Conservation (phyloP, 2,329 filamentous ascomycete genomes). For the Ascochyta lentis region DNA sequence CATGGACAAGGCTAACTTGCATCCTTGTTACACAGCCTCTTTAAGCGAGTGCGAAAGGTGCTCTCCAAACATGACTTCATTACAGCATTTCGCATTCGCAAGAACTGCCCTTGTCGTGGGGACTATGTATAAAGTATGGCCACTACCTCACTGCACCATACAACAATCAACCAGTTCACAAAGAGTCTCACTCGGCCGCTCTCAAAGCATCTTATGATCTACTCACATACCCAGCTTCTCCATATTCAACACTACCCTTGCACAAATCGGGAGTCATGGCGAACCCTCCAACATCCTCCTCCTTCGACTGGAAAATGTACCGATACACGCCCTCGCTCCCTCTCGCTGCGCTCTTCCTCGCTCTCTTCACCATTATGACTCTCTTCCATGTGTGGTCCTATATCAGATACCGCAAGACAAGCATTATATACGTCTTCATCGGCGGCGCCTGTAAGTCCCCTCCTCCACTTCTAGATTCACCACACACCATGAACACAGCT, state of each 20-base stretch:
- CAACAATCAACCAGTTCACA: not conserved
- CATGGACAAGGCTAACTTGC: not conserved
- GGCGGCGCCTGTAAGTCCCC: slow-evolving; percentile 34
- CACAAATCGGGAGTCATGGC: slow-evolving; percentile 19
- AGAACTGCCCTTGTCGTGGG: not conserved
- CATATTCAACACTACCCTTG: not conserved
- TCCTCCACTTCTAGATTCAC: not conserved
- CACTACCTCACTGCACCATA: not conserved
- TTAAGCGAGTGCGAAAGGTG: slow-evolving; percentile 14
- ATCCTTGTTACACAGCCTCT: not conserved
- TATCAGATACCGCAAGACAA: slow-evolving; percentile 1
- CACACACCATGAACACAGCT: not conserved
- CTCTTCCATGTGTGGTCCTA: slow-evolving; percentile 24
- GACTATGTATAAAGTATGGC: not conserved
- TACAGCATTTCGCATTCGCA: not conserved
- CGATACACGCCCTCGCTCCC: slow-evolving; percentile 40
- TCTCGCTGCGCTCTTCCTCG: slow-evolving; percentile 31
- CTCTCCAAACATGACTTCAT: slow-evolving; percentile 5
- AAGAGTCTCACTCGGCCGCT: too few relatives aligned
- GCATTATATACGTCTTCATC: slow-evolving; percentile 35
- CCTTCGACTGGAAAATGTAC: slow-evolving; percentile 46
- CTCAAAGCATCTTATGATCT: not conserved
- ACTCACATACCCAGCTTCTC: not conserved
- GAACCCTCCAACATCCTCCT: slow-evolving; percentile 27
- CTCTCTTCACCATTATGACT: slow-evolving; percentile 33